Conservation (phyloP, 345 rosid species). For the Lepidium africanum region DNA sequence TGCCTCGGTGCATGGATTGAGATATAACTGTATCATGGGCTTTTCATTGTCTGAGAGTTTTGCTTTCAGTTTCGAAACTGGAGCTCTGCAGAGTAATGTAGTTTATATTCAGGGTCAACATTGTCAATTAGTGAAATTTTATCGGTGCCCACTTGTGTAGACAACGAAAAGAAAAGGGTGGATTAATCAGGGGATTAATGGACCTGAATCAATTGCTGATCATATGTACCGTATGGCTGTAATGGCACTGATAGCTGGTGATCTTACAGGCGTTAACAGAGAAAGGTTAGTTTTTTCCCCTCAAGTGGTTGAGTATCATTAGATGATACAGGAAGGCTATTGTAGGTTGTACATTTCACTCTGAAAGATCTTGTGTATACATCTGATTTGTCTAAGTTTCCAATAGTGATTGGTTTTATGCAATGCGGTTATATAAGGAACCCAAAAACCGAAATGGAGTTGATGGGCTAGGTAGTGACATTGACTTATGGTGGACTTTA, state of each 20-base stretch:
- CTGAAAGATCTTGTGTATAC: not conserved
- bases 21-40: not conserved
- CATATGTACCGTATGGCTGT: slow-evolving; percentile 96
- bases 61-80: not conserved
- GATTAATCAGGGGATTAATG: slow-evolving; percentile 76
- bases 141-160: slow-evolving; percentile 23
- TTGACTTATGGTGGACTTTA: not conserved
- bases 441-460: not conserved
- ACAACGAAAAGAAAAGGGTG: slow-evolving; percentile 94
- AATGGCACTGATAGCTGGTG: slow-evolving; percentile 76
- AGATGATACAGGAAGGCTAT: not conserved
- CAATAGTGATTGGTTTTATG: not conserved
- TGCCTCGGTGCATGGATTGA: not conserved
- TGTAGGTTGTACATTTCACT: not conserved
- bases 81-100: not conserved
- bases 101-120: not conserved
- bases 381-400: not conserved
- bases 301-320: not conserved
- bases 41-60: not conserved
- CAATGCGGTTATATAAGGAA: not conserved
- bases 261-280: slow-evolving; percentile 69
- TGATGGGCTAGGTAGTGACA: not conserved
- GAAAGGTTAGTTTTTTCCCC: slow-evolving; percentile 32
- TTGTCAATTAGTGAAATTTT: not conserved
- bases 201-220: slow-evolving; percentile 87